Evolutionary conservation across 2,329 filamentous ascomycete species (phyloP).

Genomic region (Sporothrix dimorphospora): DNA sequence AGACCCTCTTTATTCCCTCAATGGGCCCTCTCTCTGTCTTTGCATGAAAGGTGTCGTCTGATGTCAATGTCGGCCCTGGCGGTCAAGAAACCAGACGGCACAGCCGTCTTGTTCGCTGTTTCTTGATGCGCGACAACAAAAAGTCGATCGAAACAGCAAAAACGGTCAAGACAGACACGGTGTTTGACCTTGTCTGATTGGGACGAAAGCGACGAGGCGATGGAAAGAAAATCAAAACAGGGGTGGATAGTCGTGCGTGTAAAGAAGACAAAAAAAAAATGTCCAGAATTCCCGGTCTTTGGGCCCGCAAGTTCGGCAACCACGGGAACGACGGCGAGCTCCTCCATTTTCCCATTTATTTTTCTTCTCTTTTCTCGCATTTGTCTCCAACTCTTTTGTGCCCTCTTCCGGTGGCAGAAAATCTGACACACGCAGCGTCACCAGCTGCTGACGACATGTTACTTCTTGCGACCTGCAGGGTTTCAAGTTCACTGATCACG

Average conservation of each 20-base stretch:
- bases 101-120: not conserved
- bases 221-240: not conserved
- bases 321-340: not conserved
- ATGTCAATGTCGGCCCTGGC: not conserved
- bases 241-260: not conserved
- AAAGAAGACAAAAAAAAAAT: slow-evolving; percentile 12
- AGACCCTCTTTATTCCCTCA: not conserved
- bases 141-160: not conserved
- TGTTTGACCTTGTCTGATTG: not conserved
- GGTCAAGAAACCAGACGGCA: not conserved
- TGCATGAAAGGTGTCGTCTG: slow-evolving; percentile 9
- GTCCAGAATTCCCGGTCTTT: not conserved
- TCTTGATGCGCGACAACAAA: not conserved
- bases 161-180: slow-evolving; percentile 2
- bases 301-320: not conserved
- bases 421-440: slow-evolving; percentile 28
- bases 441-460: slow-evolving; percentile 24
- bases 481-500: slow-evolving; percentile 26
- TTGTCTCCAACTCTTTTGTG: not conserved
- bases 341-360: not conserved
- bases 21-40: not conserved
- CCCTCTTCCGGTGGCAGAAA: not conserved
- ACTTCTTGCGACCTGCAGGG: slow-evolving; percentile 25
- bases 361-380: not conserved
- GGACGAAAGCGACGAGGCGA: not conserved